Evolutionary conservation across 306 rosid species (phyloP), one percentile per base, ranked within the genome.

Genomic region (Fragaria ananassa): DNA sequence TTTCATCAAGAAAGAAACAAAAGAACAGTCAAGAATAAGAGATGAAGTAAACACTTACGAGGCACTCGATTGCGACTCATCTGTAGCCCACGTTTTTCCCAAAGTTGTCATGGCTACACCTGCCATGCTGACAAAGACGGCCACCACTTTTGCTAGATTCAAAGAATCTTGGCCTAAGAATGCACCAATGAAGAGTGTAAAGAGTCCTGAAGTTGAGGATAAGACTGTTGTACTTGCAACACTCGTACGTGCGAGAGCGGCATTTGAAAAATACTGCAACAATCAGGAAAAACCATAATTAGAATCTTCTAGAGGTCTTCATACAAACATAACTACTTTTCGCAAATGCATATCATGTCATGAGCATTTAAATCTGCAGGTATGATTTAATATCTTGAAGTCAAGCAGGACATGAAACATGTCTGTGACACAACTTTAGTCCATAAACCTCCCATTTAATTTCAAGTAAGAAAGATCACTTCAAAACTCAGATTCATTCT

Each of bases 191-290:
- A 96, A 96, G 83, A 96, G 98, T 46, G 99, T 96, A 84, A 96
- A 96, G 79, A 96, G 93, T 73, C 99, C 99, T 45, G 99, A 96
- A 39, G 99, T 96, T 80, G 99, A 96, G 70, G 99, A 92, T 76
- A 96, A 82, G 50, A 96, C 98, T 70, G 98, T 96, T 73, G 99
- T 92, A 74, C 99, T 96, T 27, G 98, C 99, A 42, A 96, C 99
- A 84, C 99, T 96, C 19, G 99, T 92, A 21, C 93, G 96, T 4
- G 99, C 99, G 46, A 96, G 98, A 37, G 99, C 99, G 71, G 99
- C 98, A 91, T 92, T 96, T 58, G 99, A 88, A 53, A 96, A 93
- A 82, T 96, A 96, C 99, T 96, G 93, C 79, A 88, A 85, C 77
- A 77, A 34, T 39, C 18, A 70, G 21, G 31, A 58, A 15, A 21